Evolutionary conservation across 2,329 filamentous ascomycete genomes (phyloP).

Genomic region (Arthrobotrys sinensis): DNA sequence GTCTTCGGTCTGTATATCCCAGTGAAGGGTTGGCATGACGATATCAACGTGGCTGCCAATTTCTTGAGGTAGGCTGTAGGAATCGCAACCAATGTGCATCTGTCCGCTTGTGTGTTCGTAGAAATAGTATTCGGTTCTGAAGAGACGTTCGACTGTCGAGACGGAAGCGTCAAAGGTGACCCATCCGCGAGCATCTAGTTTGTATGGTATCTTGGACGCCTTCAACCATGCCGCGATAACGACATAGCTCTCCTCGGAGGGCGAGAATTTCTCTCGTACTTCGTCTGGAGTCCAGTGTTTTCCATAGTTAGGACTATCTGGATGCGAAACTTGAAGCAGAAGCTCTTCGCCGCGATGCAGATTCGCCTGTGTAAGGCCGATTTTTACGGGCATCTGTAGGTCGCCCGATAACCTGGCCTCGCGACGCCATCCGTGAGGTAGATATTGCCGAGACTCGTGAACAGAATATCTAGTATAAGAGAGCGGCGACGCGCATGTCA

Average conservation of each 20-base stretch:
- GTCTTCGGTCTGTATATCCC: slow-evolving; percentile 64
- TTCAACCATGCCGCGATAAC: slow-evolving; percentile 46
- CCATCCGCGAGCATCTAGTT: slow-evolving; percentile 53
- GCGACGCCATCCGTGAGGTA: slow-evolving; percentile 56
- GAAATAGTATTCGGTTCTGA: slow-evolving; percentile 52
- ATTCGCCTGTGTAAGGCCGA: slow-evolving; percentile 70
- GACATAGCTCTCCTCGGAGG: slow-evolving; percentile 61
- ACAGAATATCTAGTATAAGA: slow-evolving; percentile 37
- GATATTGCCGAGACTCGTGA: slow-evolving; percentile 47
- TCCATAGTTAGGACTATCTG: slow-evolving; percentile 69
- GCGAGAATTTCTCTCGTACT: slow-evolving; percentile 69
- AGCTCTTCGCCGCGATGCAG: slow-evolving; percentile 70
- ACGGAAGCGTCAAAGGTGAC: slow-evolving; percentile 44
- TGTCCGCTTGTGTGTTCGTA: slow-evolving; percentile 57
- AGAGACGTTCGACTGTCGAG: slow-evolving; percentile 33
- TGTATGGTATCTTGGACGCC: slow-evolving; percentile 21
- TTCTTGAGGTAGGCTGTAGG: slow-evolving; percentile 68
- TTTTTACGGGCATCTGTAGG: slow-evolving; percentile 64
- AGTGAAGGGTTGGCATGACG: slow-evolving; percentile 68
- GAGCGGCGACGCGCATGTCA: slow-evolving; percentile 43
- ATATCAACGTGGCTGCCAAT: slow-evolving; percentile 68
- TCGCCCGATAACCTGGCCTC: slow-evolving; percentile 38
- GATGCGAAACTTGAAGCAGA: slow-evolving; percentile 69
- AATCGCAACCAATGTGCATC: slow-evolving; percentile 68
- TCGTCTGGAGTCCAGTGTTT: slow-evolving; percentile 70